Percentiles rank a stretch among this genome's conserved stretches.
phyloP scores from a whole-genome alignment of 805 yeast genomes.

The Saturnispora sekii region DNA sequence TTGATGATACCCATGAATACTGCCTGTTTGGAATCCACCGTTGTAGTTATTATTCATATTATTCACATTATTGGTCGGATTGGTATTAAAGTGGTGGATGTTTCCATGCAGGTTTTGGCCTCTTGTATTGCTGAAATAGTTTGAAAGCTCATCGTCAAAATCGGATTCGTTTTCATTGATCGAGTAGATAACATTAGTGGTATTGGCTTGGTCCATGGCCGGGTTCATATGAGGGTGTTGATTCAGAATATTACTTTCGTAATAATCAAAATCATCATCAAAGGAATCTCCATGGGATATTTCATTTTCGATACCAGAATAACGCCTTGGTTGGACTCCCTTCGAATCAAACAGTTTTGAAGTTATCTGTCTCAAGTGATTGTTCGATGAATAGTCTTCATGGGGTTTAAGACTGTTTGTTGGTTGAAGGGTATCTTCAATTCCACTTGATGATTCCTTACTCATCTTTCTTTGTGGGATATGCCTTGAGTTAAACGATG shows the following conservation, averaged over 20 bases:
- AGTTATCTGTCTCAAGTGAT: constrained; percentile 42
- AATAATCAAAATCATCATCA: constrained; percentile 36
- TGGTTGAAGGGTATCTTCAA: constrained; percentile 6
- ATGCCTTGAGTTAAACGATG: constrained; percentile 16
- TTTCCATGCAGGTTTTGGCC: neutral
- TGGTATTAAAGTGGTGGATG: neutral
- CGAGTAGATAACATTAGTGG: constrained; percentile 3
- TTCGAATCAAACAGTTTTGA: constrained; percentile 65
- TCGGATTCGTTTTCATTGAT: constrained; percentile 19
- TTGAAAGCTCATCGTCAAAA: constrained; percentile 20
- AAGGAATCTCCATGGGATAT: constrained; percentile 39
- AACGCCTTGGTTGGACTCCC: constrained; percentile 63
- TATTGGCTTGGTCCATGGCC: neutral
- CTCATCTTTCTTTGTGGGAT: constrained; percentile 9
- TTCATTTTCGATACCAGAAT: constrained; percentile 41
- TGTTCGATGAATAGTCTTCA: constrained; percentile 1
- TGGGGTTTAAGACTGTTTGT: neutral
- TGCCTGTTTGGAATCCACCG: neutral
- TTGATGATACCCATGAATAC: constrained; percentile 2
- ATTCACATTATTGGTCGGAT: neutral
- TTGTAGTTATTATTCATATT: neutral
- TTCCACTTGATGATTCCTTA: constrained; percentile 1
- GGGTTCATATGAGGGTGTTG: neutral
- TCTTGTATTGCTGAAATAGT: constrained; percentile 5
- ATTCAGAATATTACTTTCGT: constrained; percentile 9